These are phyloP conservation scores for Murraya paniculata DNA, from an alignment of 345 rosid species.

Conservation along the genomic window DNA sequence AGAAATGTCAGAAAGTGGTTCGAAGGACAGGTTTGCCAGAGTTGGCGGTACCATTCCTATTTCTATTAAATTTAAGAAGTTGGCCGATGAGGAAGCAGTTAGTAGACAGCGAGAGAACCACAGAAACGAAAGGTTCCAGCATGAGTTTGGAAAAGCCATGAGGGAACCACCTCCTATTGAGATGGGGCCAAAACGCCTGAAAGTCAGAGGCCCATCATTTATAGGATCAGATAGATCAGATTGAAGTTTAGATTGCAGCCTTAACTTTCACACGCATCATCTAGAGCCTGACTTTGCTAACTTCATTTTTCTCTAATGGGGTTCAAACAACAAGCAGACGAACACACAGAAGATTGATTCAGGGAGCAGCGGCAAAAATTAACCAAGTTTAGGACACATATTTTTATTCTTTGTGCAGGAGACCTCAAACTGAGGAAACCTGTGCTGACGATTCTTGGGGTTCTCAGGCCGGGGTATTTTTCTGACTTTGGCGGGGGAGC, in stretches of 20 bases:
- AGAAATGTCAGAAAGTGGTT: constrained; percentile 30
- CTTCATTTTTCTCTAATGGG: constrained; percentile 43
- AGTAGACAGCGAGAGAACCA: constrained; percentile 32
- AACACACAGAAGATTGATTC: constrained; percentile 27
- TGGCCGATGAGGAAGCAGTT: constrained; percentile 27
- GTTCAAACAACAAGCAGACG: constrained; percentile 44
- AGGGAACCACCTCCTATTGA: constrained; percentile 42
- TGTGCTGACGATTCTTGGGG: constrained; percentile 53
- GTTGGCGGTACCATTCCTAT: constrained; percentile 38
- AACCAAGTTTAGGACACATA: constrained; percentile 44
- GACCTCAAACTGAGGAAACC: constrained; percentile 27
- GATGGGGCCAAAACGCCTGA: constrained; percentile 61
- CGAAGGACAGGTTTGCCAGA: constrained; percentile 33
- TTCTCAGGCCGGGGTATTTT: constrained; percentile 48
- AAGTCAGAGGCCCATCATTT: constrained; percentile 56
- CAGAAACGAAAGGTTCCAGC: constrained; percentile 29
- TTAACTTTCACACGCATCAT: constrained; percentile 25
- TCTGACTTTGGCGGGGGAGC: constrained; percentile 48
- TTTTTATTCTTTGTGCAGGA: constrained; percentile 63
- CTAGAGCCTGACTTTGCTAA: constrained; percentile 47
- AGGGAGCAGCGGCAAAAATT: constrained; percentile 41
- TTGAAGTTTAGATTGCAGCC: constrained; percentile 30
- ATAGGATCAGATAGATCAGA: constrained; percentile 40
- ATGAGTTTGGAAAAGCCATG: constrained; percentile 33
- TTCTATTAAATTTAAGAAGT: constrained; percentile 50